These are phyloP conservation scores for Myrica gale DNA, from an alignment of 306 rosid genomes.

Conservation along the genomic window DNA sequence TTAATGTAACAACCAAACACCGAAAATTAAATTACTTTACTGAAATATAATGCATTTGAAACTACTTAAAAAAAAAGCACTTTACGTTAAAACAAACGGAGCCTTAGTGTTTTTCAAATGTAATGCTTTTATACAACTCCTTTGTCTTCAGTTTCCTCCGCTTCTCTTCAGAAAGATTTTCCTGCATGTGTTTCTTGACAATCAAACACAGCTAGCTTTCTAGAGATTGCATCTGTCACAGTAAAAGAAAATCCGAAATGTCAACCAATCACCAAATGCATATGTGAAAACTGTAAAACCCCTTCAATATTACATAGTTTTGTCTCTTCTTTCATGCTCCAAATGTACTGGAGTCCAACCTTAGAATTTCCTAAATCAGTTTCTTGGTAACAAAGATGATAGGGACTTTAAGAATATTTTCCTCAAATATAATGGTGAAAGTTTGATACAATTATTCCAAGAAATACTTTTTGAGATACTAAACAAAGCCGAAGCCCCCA, in stretches of 20 bases:
- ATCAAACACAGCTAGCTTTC: background rate
- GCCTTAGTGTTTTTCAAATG: too few relatives aligned
- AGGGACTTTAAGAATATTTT: background rate
- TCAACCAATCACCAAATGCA: background rate
- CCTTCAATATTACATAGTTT: background rate
- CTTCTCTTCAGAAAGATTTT: background rate
- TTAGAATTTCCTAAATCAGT: background rate
- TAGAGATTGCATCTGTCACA: background rate
- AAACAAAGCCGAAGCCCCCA: background rate
- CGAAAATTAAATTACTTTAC: too few relatives aligned
- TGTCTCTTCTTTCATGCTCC: background rate
- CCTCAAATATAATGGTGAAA: background rate
- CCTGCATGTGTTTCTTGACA: background rate
- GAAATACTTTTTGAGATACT: background rate
- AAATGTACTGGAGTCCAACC: background rate
- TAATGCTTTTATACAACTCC: too few relatives aligned
- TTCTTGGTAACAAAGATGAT: background rate
- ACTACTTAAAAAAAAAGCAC: too few relatives aligned
- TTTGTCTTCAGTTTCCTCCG: background rate
- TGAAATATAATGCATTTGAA: too few relatives aligned
- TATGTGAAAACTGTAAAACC: background rate
- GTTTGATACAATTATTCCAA: background rate
- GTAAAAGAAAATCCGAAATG: too few relatives aligned
- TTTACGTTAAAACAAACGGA: too few relatives aligned
- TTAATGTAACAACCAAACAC: too few relatives aligned